Percentiles rank a stretch among this genome's conserved stretches.
Evolutionary conservation across 1,139 yeast genomes (phyloP).

Genomic region (Petasospora rhodanensis): DNA sequence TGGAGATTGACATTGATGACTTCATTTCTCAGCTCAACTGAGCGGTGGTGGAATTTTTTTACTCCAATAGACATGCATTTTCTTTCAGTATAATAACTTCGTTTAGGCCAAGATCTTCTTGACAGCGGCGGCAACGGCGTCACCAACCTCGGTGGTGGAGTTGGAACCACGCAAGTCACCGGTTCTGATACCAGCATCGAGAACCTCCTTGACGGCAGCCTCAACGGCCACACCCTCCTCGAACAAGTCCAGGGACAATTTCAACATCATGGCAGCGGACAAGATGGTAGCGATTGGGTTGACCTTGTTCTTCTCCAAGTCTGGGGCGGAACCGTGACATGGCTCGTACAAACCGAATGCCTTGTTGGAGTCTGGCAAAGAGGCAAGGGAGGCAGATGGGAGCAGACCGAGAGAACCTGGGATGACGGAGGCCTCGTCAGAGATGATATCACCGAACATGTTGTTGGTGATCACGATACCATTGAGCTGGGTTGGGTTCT

Average conservation of each 20-base stretch:
- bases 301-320: conserved; percentile 78
- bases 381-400: conserved; percentile 94
- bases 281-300: conserved; percentile 94
- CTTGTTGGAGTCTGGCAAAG: conserved; percentile 86
- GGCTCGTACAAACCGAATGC: conserved; percentile 98
- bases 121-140: conserved; percentile 78
- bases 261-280: conserved; percentile 96
- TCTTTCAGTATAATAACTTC: not conserved
- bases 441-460: conserved; percentile 97
- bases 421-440: conserved; percentile 96
- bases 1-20: conserved; percentile 66
- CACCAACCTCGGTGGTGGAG: conserved; percentile 87
- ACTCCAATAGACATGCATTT: too few relatives aligned
- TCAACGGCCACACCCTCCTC: conserved; percentile 89
- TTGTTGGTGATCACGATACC: conserved; percentile 90
- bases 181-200: conserved; percentile 83
- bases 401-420: conserved; percentile 95
- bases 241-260: conserved; percentile 75
- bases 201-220: conserved; percentile 76
- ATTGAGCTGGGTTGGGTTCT: conserved; percentile 83
- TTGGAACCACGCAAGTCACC: conserved; percentile 83
- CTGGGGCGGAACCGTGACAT: conserved; percentile 98
- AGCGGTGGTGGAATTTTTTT: too few relatives aligned
- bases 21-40: conserved; percentile 41
- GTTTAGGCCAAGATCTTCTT: conserved; percentile 43